Conservation (phyloP, 345 rosid genomes). For the Camelina laxa region DNA sequence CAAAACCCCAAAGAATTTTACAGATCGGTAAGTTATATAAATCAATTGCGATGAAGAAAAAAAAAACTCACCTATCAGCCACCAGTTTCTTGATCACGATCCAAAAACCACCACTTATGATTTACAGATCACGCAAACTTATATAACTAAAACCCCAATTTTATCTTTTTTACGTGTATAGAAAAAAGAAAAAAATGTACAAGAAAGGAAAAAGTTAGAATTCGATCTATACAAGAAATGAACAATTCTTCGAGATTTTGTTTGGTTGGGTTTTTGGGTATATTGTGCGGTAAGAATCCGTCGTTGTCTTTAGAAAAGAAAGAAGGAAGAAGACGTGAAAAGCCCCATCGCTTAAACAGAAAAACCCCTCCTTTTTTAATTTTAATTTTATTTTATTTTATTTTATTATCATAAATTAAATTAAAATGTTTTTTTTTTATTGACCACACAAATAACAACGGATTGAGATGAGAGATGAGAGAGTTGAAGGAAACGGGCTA, state of each 20-base stretch:
- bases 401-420: slow-evolving; percentile 12
- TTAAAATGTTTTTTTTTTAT: neutral
- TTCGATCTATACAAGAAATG: slow-evolving; percentile 29
- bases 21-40: slow-evolving; percentile 1
- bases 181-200: slow-evolving; percentile 17
- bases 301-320: slow-evolving; percentile 35
- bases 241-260: slow-evolving; percentile 9
- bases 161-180: neutral
- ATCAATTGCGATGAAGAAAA: neutral
- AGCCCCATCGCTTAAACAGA: slow-evolving; percentile 25
- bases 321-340: slow-evolving; percentile 41
- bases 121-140: slow-evolving; percentile 38
- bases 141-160: slow-evolving; percentile 16
- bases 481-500: slow-evolving; percentile 25
- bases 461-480: slow-evolving; percentile 30
- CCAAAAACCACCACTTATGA: slow-evolving; percentile 11
- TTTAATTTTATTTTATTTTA: too few species aligned
- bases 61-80: slow-evolving; percentile 29
- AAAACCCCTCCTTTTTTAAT: slow-evolving; percentile 2
- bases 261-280: neutral
- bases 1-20: neutral
- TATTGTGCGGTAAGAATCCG: slow-evolving; percentile 18
- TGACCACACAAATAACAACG: slow-evolving; percentile 43
- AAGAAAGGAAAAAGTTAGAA: slow-evolving; percentile 10
- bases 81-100: slow-evolving; percentile 41